phyloP scores from a whole-genome alignment of 2,329 filamentous ascomycete genomes.

The Colletotrichum euphorbiae region DNA sequence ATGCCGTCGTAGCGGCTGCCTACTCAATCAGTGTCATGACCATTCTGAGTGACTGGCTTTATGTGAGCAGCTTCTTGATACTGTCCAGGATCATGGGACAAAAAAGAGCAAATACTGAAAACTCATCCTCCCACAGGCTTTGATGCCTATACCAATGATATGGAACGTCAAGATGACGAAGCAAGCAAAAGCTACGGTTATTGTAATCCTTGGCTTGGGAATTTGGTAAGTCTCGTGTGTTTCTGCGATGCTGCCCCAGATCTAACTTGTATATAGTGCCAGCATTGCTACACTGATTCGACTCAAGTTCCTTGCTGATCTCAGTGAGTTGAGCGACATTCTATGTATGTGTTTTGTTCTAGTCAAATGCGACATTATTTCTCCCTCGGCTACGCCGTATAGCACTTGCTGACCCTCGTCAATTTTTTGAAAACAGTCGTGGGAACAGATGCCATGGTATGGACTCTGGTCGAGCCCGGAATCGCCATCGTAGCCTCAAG shows the following conservation, averaged over 20 bases:
- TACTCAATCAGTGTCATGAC: constrained; percentile 65
- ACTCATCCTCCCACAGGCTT: constrained; percentile 48
- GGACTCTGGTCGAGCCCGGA: constrained; percentile 68
- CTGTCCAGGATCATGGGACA: background rate
- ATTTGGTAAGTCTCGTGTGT: constrained; percentile 55
- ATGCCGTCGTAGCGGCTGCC: constrained; percentile 59
- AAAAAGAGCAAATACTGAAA: constrained; percentile 19
- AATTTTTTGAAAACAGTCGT: constrained; percentile 49
- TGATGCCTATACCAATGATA: constrained; percentile 65
- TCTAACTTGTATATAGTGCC: constrained; percentile 51
- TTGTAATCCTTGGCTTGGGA: constrained; percentile 61
- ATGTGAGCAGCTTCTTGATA: constrained; percentile 48
- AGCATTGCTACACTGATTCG: constrained; percentile 66
- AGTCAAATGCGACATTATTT: background rate
- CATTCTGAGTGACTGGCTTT: constrained; percentile 66
- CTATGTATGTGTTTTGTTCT: constrained; percentile 54
- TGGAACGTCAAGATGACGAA: constrained; percentile 66
- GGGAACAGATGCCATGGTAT: constrained; percentile 65
- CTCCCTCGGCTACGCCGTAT: background rate
- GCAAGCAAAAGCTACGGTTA: constrained; percentile 64
- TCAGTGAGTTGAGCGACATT: constrained; percentile 59
- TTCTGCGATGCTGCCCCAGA: background rate
- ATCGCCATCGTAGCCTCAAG: constrained; percentile 66
- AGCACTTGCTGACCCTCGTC: background rate
- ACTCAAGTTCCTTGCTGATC: constrained; percentile 59